A percentile compares a stretch with the other conserved stretches of the same genome.
Conservation (phyloP, 2,329 filamentous ascomycete species). For the Venturia nashicola region DNA sequence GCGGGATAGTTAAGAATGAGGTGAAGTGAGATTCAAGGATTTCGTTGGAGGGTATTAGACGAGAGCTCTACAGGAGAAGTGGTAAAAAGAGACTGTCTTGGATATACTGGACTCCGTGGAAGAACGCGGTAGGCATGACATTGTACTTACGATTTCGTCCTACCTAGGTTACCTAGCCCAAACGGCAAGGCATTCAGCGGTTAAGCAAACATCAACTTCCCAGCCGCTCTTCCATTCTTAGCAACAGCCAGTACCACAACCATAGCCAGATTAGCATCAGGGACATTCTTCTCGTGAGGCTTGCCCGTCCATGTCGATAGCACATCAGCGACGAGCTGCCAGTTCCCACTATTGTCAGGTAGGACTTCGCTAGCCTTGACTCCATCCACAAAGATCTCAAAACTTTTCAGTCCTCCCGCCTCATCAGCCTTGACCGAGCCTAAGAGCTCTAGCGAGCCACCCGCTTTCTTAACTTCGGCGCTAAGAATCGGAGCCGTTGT, state of each 20-base stretch:
- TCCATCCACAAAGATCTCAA: background rate
- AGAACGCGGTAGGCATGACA: background rate
- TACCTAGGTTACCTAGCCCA: background rate
- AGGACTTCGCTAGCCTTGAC: background rate
- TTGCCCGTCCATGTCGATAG: background rate
- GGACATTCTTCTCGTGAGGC: background rate
- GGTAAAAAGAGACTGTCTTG: too few relatives aligned
- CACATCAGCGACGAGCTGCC: background rate
- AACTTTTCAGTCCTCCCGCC: background rate
- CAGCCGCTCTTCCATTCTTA: background rate
- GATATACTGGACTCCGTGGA: background rate
- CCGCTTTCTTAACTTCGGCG: background rate
- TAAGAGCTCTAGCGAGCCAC: background rate
- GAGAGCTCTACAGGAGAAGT: too few relatives aligned
- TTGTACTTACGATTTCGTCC: background rate
- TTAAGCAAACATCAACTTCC: background rate
- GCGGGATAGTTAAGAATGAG: too few relatives aligned
- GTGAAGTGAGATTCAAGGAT: too few relatives aligned
- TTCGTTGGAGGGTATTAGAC: too few relatives aligned
- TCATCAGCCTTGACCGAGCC: background rate
- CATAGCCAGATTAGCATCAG: background rate
- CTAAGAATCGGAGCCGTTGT: background rate
- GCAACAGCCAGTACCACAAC: background rate
- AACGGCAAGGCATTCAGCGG: background rate
- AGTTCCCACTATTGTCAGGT: background rate